These are phyloP conservation scores for Ophiosphaerella herpotricha DNA, from an alignment of 2,329 filamentous ascomycete species.

Conservation along the genomic window DNA sequence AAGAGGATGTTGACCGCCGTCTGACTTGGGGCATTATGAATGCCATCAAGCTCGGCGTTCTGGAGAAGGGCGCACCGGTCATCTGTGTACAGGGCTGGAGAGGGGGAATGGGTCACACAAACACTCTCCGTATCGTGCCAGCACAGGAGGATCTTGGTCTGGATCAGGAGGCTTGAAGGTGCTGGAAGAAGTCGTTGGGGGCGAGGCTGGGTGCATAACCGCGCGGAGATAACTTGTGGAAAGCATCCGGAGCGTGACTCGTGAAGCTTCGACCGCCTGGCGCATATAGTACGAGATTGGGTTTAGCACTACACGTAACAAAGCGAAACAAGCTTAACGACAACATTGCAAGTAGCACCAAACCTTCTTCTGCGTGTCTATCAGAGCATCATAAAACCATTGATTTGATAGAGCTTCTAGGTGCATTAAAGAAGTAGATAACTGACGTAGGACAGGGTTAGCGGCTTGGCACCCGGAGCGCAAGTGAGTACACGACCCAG, in stretches of 20 bases:
- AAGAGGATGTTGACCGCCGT: slow-evolving; percentile 96
- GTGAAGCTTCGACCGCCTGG: slow-evolving; percentile 26
- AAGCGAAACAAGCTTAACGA: slow-evolving; percentile 17
- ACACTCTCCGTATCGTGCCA: slow-evolving; percentile 66
- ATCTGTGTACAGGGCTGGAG: slow-evolving; percentile 90
- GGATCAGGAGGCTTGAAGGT: slow-evolving; percentile 50
- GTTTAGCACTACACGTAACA: slow-evolving; percentile 23
- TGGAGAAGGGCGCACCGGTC: slow-evolving; percentile 73
- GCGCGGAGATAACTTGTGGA: slow-evolving; percentile 19
- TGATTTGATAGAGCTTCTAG: background rate
- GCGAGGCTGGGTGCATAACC: slow-evolving; percentile 14
- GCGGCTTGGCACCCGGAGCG: slow-evolving; percentile 12
- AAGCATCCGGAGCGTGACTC: slow-evolving; percentile 28
- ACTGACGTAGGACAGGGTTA: slow-evolving; percentile 2
- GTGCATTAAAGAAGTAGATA: slow-evolving; percentile 1
- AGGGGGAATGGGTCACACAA: slow-evolving; percentile 89
- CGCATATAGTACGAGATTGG: slow-evolving; percentile 25
- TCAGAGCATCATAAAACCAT: no score
- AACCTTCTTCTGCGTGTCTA: background rate
- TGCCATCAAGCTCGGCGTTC: slow-evolving; percentile 79
- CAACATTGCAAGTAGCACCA: slow-evolving; percentile 1
- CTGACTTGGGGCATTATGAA: slow-evolving; percentile 95
- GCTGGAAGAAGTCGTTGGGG: slow-evolving; percentile 1
- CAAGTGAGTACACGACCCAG: slow-evolving; percentile 13
- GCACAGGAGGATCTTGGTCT: slow-evolving; percentile 57